Conservation (phyloP, 2,329 filamentous ascomycete species). For the Trichoderma arundinaceum region DNA sequence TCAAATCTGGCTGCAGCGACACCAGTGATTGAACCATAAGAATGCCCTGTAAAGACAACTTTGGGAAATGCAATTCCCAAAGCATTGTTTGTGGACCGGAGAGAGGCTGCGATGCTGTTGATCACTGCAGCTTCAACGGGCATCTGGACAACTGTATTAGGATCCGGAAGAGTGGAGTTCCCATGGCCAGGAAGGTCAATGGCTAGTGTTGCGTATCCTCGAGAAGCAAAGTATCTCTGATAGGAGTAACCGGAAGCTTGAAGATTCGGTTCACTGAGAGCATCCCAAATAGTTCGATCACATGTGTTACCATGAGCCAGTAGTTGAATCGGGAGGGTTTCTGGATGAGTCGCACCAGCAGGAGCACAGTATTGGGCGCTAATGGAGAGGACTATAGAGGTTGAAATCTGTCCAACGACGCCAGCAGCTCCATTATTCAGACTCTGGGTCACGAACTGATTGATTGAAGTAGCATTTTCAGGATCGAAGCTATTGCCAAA, state of each 20-base stretch:
- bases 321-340: neutral
- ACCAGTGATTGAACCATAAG: constrained; percentile 13
- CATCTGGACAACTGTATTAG: constrained; percentile 10
- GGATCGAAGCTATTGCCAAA: neutral
- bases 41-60: constrained; percentile 11
- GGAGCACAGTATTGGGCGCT: constrained; percentile 19
- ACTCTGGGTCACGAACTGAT: neutral
- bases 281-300: constrained; percentile 9
- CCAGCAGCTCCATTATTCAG: constrained; percentile 1
- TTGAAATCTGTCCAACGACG: constrained; percentile 8
- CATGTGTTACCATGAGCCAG: constrained; percentile 7
- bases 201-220: constrained; percentile 12
- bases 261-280: neutral
- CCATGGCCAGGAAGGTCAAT: constrained; percentile 16
- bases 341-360: neutral
- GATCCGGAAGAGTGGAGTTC: constrained; percentile 7
- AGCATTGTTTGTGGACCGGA: neutral
- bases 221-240: constrained; percentile 16
- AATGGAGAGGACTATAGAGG: constrained; percentile 4
- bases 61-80: neutral
- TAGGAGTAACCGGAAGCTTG: constrained; percentile 6
- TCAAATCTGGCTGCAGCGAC: constrained; percentile 11
- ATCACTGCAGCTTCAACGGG: constrained; percentile 11
- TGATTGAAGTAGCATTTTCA: neutral
- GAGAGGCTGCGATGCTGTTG: neutral